Percentiles rank a stretch among this genome's conserved stretches.
Conservation (phyloP, 1,139 yeast species). For the Magnusiomyces sp. region DNA sequence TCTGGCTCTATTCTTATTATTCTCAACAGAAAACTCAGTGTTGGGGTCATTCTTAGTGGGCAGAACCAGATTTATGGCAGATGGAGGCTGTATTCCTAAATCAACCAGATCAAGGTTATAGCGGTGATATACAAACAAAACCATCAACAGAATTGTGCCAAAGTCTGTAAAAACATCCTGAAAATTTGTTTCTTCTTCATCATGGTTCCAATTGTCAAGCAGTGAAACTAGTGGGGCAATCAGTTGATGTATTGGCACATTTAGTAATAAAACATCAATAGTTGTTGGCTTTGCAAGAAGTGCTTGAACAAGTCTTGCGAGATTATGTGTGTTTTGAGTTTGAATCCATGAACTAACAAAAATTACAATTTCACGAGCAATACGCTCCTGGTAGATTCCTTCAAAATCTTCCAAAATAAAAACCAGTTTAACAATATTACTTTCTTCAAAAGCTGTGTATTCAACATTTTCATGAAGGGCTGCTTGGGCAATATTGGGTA, state of each 20-base stretch:
- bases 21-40: neutral
- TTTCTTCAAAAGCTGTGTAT: constrained; percentile 21
- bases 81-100: constrained; percentile 14
- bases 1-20: constrained; percentile 1
- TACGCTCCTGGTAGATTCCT: constrained; percentile 23
- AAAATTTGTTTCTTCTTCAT: constrained; percentile 44
- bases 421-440: constrained; percentile 19
- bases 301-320: constrained; percentile 44
- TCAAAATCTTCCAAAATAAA: constrained; percentile 23
- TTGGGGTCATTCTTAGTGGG: constrained; percentile 1
- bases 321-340: constrained; percentile 23
- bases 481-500: neutral
- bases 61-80: constrained; percentile 3
- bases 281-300: constrained; percentile 37
- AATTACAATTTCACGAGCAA: constrained; percentile 20
- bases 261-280: constrained; percentile 37
- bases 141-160: constrained; percentile 49
- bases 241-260: constrained; percentile 23
- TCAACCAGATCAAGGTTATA: constrained; percentile 36
- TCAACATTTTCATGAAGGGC: constrained; percentile 23
- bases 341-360: constrained; percentile 19
- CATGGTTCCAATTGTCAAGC: constrained; percentile 31
- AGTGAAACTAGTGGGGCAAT: constrained; percentile 28
- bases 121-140: constrained; percentile 39
- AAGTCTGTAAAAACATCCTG: constrained; percentile 65